Conservation (phyloP, 106 monocot genomes). For the Chionographis japonica region DNA sequence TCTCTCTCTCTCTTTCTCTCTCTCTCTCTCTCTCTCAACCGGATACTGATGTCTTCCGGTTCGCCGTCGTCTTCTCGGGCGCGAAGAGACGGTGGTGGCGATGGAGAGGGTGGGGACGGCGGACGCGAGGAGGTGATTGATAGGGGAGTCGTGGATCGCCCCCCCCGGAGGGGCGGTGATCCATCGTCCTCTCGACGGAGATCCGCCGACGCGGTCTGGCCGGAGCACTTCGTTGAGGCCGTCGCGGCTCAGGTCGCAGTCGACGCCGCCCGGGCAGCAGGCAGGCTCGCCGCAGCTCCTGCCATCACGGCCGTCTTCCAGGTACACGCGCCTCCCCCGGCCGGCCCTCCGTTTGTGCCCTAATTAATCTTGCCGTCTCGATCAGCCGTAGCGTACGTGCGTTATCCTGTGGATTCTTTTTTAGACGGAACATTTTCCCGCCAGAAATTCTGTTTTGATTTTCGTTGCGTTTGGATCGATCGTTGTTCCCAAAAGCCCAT, state of each 20-base stretch:
- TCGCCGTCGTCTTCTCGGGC: neutral
- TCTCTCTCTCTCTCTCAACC: too few relatives aligned
- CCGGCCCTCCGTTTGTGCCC: too few relatives aligned
- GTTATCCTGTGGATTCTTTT: too few relatives aligned
- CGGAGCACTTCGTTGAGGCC: conserved; percentile 67
- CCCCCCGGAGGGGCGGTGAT: conserved; percentile 3
- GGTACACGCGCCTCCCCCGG: conserved; percentile 19
- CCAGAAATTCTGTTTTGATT: too few relatives aligned
- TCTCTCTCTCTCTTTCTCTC: too few relatives aligned
- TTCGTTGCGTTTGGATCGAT: too few relatives aligned
- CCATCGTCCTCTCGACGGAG: conserved; percentile 37
- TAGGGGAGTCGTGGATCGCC: too few relatives aligned
- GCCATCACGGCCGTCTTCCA: conserved; percentile 59
- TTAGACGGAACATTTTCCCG: too few relatives aligned
- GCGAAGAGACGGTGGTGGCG: neutral
- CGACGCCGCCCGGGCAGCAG: conserved; percentile 22
- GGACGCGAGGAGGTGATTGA: neutral
- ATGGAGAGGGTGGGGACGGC: neutral
- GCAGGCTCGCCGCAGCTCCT: conserved; percentile 56
- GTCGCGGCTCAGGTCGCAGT: conserved; percentile 39
- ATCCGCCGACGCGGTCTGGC: conserved; percentile 52
- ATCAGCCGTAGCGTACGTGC: too few relatives aligned
- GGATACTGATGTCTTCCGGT: too few relatives aligned
- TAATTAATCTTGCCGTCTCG: too few relatives aligned
- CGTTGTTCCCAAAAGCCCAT: too few relatives aligned